Evolutionary conservation across 306 rosid genomes (phyloP).

Genomic region (Carpinus fangiana): DNA sequence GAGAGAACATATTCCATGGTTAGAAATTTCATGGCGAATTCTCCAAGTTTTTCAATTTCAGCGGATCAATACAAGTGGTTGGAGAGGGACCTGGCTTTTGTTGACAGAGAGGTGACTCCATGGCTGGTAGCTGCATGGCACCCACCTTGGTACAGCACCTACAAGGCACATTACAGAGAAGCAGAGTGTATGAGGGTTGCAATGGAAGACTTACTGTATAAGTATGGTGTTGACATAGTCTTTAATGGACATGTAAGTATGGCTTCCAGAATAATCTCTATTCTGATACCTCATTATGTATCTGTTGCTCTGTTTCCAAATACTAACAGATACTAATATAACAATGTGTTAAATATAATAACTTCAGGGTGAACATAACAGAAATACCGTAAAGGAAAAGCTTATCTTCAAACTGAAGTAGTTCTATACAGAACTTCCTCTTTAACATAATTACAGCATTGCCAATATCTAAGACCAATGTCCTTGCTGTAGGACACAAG

Average conservation of each 20-base stretch:
- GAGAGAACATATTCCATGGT: background rate
- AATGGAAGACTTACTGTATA: slow-evolving; percentile 77
- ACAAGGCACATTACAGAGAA: slow-evolving; percentile 81
- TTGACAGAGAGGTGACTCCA: slow-evolving; percentile 80
- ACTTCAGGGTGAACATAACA: background rate
- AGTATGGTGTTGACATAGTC: slow-evolving; percentile 71
- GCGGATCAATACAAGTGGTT: slow-evolving; percentile 87
- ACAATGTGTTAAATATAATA: background rate
- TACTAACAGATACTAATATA: background rate
- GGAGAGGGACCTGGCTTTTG: slow-evolving; percentile 67
- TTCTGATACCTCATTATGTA: background rate
- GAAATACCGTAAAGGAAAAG: background rate
- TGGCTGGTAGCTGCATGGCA: slow-evolving; percentile 95
- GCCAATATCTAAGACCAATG: background rate
- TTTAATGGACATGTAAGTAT: slow-evolving; percentile 85
- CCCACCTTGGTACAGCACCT: slow-evolving; percentile 93
- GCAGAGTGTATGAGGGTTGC: slow-evolving; percentile 88
- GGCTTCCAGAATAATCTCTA: background rate
- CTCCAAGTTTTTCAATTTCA: slow-evolving; percentile 19
- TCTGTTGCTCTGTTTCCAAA: background rate
- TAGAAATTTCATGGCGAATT: background rate
- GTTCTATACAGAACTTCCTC: background rate
- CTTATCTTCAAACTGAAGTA: background rate
- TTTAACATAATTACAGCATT: background rate
- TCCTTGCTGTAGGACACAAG: background rate